phyloP scores from a whole-genome alignment of 345 rosid genomes.

The Pugionium cornutum region DNA sequence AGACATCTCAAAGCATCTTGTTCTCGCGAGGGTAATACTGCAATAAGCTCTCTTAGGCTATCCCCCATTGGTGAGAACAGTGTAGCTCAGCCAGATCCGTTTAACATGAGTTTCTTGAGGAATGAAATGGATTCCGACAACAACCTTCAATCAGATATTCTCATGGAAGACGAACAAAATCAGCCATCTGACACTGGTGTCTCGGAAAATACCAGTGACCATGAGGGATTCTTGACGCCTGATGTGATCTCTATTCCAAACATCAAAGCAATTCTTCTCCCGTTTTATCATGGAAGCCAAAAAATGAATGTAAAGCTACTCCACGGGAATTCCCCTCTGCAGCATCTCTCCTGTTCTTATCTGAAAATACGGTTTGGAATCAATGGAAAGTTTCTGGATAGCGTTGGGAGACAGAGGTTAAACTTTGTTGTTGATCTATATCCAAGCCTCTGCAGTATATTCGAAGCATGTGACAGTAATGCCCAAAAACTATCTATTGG shows the following conservation, averaged over 20 bases:
- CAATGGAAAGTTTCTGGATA: conserved; percentile 51
- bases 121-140: conserved; percentile 45
- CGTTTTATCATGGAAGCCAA: conserved; percentile 51
- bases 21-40: conserved; percentile 31
- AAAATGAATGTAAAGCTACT: conserved; percentile 50
- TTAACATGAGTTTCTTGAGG: conserved; percentile 53
- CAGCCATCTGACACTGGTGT: conserved; percentile 37
- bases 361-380: conserved; percentile 68
- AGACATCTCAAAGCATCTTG: conserved; percentile 48
- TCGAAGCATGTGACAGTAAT: conserved; percentile 60
- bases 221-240: conserved; percentile 53
- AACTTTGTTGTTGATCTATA: conserved; percentile 67
- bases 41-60: conserved; percentile 39
- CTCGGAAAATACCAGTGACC: conserved; percentile 47
- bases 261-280: conserved; percentile 54
- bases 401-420: conserved; percentile 59
- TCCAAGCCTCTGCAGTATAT: conserved; percentile 54
- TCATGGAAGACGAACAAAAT: conserved; percentile 56
- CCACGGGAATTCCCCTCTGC: conserved; percentile 49
- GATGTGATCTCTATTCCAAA: conserved; percentile 52
- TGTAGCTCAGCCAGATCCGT: conserved; percentile 47
- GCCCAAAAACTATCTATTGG: conserved; percentile 48
- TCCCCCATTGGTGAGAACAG: conserved; percentile 36
- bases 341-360: conserved; percentile 50
- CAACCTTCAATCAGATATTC: conserved; percentile 47